A percentile compares a stretch with the other conserved stretches of the same genome.
Conservation (phyloP, 2,329 filamentous ascomycete genomes). For the Colletotrichum limetticola region DNA sequence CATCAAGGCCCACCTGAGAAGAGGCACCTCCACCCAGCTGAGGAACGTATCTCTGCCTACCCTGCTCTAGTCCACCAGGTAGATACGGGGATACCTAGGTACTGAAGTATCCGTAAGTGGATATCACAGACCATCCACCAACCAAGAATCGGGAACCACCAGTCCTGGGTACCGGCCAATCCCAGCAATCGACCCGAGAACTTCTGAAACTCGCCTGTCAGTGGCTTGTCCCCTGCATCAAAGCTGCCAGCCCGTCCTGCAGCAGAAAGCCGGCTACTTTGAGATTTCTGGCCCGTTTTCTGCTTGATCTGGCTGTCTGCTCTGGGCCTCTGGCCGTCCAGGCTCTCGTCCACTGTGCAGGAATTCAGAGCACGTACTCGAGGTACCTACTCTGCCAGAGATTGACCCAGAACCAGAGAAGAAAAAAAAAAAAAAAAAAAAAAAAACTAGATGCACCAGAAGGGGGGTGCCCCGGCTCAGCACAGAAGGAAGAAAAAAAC, state of each 20-base stretch:
- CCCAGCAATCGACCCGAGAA: constrained; percentile 26
- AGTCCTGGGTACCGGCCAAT: constrained; percentile 22
- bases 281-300: constrained; percentile 18
- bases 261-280: constrained; percentile 18
- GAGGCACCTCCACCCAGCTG: constrained; percentile 20
- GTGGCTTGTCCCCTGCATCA: constrained; percentile 35
- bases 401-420: not conserved
- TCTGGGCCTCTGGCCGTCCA: too few relatives aligned
- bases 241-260: constrained; percentile 25
- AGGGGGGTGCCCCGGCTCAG: constrained; percentile 1
- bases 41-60: constrained; percentile 8
- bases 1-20: constrained; percentile 12
- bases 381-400: not conserved
- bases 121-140: constrained; percentile 21
- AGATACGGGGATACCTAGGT: too few relatives aligned
- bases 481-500: constrained; percentile 8
- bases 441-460: not conserved
- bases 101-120: not conserved
- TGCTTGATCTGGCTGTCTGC: not conserved
- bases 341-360: not conserved
- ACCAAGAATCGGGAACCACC: constrained; percentile 26
- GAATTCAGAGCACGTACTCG: not conserved
- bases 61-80: too few relatives aligned
- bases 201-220: constrained; percentile 32
- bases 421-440: not conserved